Percentiles rank a stretch among this genome's conserved stretches.
These are phyloP conservation scores for Raffaelea arxii DNA, from an alignment of 2,329 filamentous ascomycete species.

Conservation along the genomic window DNA sequence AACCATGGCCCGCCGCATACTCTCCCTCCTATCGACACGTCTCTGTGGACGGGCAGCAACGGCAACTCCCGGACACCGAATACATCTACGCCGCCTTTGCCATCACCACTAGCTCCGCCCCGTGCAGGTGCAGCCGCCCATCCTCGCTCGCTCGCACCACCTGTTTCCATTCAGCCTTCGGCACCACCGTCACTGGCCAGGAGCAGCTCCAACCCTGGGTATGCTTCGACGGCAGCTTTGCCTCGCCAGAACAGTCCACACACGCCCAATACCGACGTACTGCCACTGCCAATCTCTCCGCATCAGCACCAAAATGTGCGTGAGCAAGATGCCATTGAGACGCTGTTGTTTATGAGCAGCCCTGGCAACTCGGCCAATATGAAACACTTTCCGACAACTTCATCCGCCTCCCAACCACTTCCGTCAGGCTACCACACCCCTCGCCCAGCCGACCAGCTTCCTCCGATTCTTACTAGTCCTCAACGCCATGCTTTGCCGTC, in stretches of 20 bases:
- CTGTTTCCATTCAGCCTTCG: conserved; percentile 44
- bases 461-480: conserved; percentile 19
- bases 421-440: conserved; percentile 21
- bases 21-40: conserved; percentile 2
- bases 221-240: conserved; percentile 36
- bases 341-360: conserved; percentile 72
- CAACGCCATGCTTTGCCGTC: conserved; percentile 33
- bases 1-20: background rate
- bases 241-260: conserved; percentile 26
- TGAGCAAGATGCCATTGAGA: conserved; percentile 75
- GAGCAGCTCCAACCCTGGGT: conserved; percentile 39
- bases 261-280: conserved; percentile 36
- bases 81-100: conserved; percentile 5
- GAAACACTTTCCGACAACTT: conserved; percentile 40
- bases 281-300: conserved; percentile 29
- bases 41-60: conserved; percentile 4
- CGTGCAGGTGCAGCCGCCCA: conserved; percentile 23
- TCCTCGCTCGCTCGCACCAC: conserved; percentile 36
- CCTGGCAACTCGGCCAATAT: conserved; percentile 60
- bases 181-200: conserved; percentile 28
- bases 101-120: conserved; percentile 9
- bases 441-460: conserved; percentile 1
- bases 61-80: background rate
- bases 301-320: conserved; percentile 50
- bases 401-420: conserved; percentile 25